These are phyloP conservation scores for Gnetum montanum DNA, from an alignment of 75 land plant genomes.

Conservation along the genomic window DNA sequence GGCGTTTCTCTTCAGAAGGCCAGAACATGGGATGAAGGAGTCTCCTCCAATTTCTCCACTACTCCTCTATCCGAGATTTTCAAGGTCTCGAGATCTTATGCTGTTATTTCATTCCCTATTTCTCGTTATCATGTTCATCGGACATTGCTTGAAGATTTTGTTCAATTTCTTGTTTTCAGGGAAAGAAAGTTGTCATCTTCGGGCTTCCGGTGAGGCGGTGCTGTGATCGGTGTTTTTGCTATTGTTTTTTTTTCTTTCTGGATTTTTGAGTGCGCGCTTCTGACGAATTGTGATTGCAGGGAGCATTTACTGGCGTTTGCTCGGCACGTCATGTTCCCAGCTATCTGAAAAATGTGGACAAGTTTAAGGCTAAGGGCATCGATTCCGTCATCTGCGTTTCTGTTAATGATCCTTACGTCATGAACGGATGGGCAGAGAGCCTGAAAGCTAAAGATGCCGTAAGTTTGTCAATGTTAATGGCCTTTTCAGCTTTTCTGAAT, in stretches of 20 bases:
- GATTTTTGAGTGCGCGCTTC: background rate
- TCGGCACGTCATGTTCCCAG: conserved; percentile 83
- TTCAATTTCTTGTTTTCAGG: conserved; percentile 42
- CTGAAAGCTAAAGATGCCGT: conserved; percentile 82
- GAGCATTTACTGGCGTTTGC: conserved; percentile 95
- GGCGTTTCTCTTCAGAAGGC: conserved; percentile 79
- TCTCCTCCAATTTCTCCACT: conserved; percentile 72
- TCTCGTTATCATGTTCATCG: background rate
- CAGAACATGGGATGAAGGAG: conserved; percentile 89
- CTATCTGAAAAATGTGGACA: conserved; percentile 71
- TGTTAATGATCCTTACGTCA: conserved; percentile 86
- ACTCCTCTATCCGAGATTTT: conserved; percentile 75
- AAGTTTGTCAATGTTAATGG: conserved; percentile 13
- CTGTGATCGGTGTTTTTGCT: background rate
- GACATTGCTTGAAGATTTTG: too few species aligned
- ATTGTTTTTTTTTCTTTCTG: background rate
- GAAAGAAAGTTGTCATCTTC: conserved; percentile 82
- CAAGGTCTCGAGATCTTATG: too few species aligned
- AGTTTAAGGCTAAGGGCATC: conserved; percentile 80
- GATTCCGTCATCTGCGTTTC: conserved; percentile 93
- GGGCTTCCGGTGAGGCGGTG: conserved; percentile 84
- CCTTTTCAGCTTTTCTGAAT: background rate
- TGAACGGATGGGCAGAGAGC: conserved; percentile 97
- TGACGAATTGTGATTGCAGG: conserved; percentile 28
- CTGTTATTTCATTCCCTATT: background rate